Conservation (phyloP, 345 rosid genomes). For the Firmiana major region DNA sequence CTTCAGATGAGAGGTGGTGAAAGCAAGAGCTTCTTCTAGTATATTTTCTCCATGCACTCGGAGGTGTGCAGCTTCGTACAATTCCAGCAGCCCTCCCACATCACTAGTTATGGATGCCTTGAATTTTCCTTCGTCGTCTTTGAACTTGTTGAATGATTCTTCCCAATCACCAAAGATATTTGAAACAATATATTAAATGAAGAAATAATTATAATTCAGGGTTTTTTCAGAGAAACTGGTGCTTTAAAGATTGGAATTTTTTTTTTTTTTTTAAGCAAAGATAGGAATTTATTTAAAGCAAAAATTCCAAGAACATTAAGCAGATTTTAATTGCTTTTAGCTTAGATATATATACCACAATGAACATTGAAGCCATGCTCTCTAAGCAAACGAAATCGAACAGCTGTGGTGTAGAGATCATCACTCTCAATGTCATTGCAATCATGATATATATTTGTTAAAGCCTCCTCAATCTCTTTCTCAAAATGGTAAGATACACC, state of each 20-base stretch:
- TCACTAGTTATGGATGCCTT: neutral
- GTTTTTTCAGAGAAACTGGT: no score
- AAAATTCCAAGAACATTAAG: no score
- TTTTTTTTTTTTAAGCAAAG: no score
- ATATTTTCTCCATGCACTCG: slow-evolving; percentile 24
- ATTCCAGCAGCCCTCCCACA: slow-evolving; percentile 11
- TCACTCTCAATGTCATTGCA: neutral
- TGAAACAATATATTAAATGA: neutral
- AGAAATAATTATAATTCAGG: no score
- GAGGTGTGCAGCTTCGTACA: slow-evolving; percentile 23
- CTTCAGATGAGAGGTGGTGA: slow-evolving; percentile 13
- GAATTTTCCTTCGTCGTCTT: slow-evolving; percentile 20
- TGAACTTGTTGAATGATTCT: slow-evolving; percentile 35
- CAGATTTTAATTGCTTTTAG: no score
- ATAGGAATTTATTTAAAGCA: no score
- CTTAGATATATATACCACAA: neutral
- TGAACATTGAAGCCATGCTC: slow-evolving; percentile 17
- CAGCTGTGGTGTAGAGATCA: slow-evolving; percentile 7
- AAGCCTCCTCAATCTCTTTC: slow-evolving; percentile 15
- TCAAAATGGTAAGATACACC: slow-evolving; percentile 28
- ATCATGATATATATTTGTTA: neutral
- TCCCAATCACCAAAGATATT: neutral
- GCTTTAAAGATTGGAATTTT: no score
- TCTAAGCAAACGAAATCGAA: slow-evolving; percentile 29
- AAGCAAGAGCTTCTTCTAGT: slow-evolving; percentile 18